Evolutionary conservation across 75 land plant genomes (phyloP).

Genomic region (Picea glauca): DNA sequence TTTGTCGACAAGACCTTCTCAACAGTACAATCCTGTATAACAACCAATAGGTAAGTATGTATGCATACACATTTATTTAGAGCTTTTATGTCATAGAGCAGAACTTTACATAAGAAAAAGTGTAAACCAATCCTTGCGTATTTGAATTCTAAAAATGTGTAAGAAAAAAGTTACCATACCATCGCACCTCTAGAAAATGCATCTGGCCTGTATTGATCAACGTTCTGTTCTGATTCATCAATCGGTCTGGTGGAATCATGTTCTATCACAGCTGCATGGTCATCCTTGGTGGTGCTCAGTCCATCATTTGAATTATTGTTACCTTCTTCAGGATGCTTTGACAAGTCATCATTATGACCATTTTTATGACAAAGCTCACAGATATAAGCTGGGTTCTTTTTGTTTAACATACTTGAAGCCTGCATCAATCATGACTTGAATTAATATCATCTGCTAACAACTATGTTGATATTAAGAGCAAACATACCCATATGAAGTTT

Average conservation of each 20-base stretch:
- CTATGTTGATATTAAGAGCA: background rate
- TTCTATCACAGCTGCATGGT: background rate
- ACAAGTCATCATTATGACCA: conserved; percentile 25
- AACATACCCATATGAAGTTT: background rate
- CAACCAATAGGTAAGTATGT: background rate
- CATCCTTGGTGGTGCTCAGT: background rate
- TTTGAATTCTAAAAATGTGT: background rate
- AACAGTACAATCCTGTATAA: background rate
- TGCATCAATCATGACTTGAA: conserved; percentile 8
- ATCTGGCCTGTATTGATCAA: background rate
- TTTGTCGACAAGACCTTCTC: conserved; percentile 13
- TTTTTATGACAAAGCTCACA: conserved; percentile 75
- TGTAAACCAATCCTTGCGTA: background rate
- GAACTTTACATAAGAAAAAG: background rate
- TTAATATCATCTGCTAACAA: background rate
- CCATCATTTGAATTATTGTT: background rate
- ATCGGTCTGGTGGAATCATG: background rate
- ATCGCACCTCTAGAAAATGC: background rate
- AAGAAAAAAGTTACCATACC: conserved; percentile 1
- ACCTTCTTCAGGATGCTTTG: conserved; percentile 3
- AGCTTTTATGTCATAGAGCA: background rate
- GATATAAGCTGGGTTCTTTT: conserved; percentile 23
- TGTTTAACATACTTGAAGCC: background rate
- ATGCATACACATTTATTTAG: background rate
- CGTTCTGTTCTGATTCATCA: conserved; percentile 11